Percentiles rank a stretch among this genome's conserved stretches.
These are phyloP conservation scores for Neurospora cerealis DNA, from an alignment of 495 filamentous ascomycete species.

Conservation along the genomic window DNA sequence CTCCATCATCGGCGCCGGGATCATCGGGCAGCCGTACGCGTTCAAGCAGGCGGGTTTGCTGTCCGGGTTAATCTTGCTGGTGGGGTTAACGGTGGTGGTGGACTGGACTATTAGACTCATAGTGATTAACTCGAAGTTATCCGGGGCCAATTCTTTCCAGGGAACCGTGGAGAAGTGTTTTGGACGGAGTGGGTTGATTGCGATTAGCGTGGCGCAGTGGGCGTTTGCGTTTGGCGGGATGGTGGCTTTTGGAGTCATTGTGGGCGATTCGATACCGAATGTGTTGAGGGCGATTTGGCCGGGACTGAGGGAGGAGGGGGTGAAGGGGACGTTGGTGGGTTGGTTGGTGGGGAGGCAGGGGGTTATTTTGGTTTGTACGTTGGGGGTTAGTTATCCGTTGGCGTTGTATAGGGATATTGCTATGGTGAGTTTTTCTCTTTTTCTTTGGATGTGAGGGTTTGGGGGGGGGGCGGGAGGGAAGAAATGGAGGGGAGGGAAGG, in stretches of 20 bases:
- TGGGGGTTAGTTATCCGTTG: constrained; percentile 84
- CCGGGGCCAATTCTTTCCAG: constrained; percentile 85
- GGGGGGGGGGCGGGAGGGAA: not conserved
- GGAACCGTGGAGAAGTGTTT: constrained; percentile 92
- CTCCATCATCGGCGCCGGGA: constrained; percentile 94
- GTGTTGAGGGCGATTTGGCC: constrained; percentile 79
- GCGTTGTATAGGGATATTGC: constrained; percentile 94
- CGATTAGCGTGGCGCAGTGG: constrained; percentile 89
- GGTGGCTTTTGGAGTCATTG: constrained; percentile 95
- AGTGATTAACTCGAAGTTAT: constrained; percentile 89
- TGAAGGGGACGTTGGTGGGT: constrained; percentile 72
- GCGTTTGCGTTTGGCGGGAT: constrained; percentile 97
- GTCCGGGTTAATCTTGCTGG: constrained; percentile 66
- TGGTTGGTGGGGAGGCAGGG: constrained; percentile 70
- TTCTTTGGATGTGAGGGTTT: not conserved
- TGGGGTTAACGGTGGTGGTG: constrained; percentile 68
- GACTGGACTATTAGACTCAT: constrained; percentile 98
- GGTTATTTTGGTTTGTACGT: constrained; percentile 74
- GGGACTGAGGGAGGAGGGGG: constrained; percentile 55
- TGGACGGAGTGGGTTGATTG: constrained; percentile 75
- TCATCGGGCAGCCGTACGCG: constrained; percentile 95
- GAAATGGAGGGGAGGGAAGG: not conserved
- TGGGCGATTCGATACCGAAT: constrained; percentile 90
- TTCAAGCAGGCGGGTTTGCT: constrained; percentile 80
- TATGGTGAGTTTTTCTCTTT: constrained; percentile 51